phyloP scores from a whole-genome alignment of 176 grass and related monocot species.

The Triticum monococcum region DNA sequence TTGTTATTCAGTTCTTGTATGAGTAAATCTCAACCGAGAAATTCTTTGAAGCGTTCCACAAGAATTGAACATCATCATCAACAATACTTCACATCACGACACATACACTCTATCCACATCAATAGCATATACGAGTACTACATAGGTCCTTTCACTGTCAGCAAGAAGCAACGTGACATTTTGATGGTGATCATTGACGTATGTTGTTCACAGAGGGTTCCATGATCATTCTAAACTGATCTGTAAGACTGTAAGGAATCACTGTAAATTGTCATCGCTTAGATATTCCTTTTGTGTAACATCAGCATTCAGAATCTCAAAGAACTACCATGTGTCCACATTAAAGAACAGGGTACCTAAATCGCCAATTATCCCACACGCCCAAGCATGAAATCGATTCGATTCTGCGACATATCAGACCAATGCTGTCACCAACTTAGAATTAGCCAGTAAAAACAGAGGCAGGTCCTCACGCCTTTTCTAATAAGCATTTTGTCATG shows the following conservation, averaged over 20 bases:
- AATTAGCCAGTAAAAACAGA: not conserved
- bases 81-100: not conserved
- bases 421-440: not conserved
- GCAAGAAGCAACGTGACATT: not conserved
- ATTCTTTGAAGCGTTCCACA: not conserved
- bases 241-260: not conserved
- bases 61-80: not conserved
- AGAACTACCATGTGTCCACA: not conserved
- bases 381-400: not conserved
- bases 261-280: not conserved
- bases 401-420: not conserved
- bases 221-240: not conserved
- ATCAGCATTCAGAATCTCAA: not conserved
- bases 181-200: not conserved
- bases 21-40: conserved; percentile 1
- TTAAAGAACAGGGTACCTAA: not conserved
- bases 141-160: conserved; percentile 11
- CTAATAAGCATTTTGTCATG: not conserved
- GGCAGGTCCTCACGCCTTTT: not conserved
- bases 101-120: not conserved
- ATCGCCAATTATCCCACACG: not conserved
- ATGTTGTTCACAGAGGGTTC: not conserved
- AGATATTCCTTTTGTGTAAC: not conserved
- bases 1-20: not conserved
- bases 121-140: not conserved